Evolutionary conservation across 2,329 filamentous ascomycete genomes (phyloP).

Genomic region (Boeremia lycopersici): DNA sequence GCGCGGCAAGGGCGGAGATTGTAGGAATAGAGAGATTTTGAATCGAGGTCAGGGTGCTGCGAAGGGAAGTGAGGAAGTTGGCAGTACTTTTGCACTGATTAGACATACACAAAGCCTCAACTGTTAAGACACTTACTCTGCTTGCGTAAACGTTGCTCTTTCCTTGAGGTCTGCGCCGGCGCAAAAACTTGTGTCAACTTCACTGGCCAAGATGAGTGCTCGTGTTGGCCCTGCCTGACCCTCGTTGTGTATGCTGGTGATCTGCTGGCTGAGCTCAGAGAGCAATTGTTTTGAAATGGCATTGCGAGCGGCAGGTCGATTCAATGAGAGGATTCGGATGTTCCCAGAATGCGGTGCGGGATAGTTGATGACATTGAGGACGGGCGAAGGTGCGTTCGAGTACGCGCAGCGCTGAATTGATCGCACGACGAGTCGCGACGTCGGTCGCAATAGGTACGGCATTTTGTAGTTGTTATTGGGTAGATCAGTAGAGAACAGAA

Average conservation of each 20-base stretch:
- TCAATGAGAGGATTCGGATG: slow-evolving; percentile 87
- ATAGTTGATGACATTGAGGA: slow-evolving; percentile 74
- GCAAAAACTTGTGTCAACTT: slow-evolving; percentile 87
- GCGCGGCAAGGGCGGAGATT: slow-evolving; percentile 82
- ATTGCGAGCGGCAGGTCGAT: slow-evolving; percentile 84
- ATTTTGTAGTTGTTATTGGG: slow-evolving; percentile 18
- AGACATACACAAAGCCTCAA: not conserved
- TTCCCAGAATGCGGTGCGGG: slow-evolving; percentile 79
- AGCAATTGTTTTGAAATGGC: slow-evolving; percentile 85
- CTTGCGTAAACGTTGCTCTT: slow-evolving; percentile 72
- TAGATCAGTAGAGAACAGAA: not conserved
- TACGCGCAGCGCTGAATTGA: slow-evolving; percentile 44
- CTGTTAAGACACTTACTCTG: slow-evolving; percentile 68
- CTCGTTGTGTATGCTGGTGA: slow-evolving; percentile 72
- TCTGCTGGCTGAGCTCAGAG: slow-evolving; percentile 70
- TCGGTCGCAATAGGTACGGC: slow-evolving; percentile 31
- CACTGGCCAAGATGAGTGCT: slow-evolving; percentile 82
- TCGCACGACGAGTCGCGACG: slow-evolving; percentile 26
- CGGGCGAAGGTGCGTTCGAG: slow-evolving; percentile 54
- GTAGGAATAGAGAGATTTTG: slow-evolving; percentile 83
- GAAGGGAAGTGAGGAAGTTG: slow-evolving; percentile 77
- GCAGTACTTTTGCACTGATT: slow-evolving; percentile 65
- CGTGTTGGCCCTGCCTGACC: slow-evolving; percentile 67
- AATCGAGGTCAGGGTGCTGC: slow-evolving; percentile 75
- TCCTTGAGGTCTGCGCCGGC: slow-evolving; percentile 95